Base-by-base conservation (phyloP, 2,329 filamentous ascomycete species). In the Cercospora sesami region DNA sequence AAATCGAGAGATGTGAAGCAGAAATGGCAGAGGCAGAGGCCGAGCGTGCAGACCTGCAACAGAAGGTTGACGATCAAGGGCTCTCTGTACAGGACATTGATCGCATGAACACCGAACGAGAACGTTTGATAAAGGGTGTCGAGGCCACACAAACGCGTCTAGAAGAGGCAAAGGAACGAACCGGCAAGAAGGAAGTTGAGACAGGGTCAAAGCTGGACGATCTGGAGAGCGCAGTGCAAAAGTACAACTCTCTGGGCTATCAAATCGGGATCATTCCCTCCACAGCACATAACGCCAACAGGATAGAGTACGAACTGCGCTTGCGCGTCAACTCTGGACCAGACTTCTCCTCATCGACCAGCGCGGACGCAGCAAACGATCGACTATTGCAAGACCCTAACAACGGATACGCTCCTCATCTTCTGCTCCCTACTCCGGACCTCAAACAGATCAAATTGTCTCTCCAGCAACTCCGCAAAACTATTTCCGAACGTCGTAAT, bases 51-150 rank as follows among this genome's bases (percentile, higher is more conserved):
- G 86, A 86, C 31, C 85, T 99, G 9, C 94, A 98, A 78, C 89
- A 90, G 68, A 89, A 91, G 31, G 93, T 99, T 30, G 95, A 98
- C 79, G 90, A 91, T 73, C 93, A 96, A 77, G 95, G 95, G 2
- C 94, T 99, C 78, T 96, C 93, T 75, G 96, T 97, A 81, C 91
- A 95, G 81, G 95, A 99, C 86, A 98, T 99, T 77, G 95, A 99
- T 85, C 93, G 95, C 79, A 97, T 99, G 94, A 97, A 93, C 74
- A 90, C 92, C 39, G 95, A 99, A 79, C 90, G 94, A 63, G 95
- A 99, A 76, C 89, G 95, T 58, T 86, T 99, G n/a, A 92, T 96
- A 72, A 94, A 91, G 75, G 91, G 90, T 51, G 90, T 97, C 55
- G 93, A 97, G 74, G 87, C 89, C 2, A 91, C 92, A 0, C 85